Percentiles rank a stretch among this genome's conserved stretches.
Evolutionary conservation across 495 filamentous ascomycete species (phyloP).

Genomic region (Pseudomonodictys pantanalensis): DNA sequence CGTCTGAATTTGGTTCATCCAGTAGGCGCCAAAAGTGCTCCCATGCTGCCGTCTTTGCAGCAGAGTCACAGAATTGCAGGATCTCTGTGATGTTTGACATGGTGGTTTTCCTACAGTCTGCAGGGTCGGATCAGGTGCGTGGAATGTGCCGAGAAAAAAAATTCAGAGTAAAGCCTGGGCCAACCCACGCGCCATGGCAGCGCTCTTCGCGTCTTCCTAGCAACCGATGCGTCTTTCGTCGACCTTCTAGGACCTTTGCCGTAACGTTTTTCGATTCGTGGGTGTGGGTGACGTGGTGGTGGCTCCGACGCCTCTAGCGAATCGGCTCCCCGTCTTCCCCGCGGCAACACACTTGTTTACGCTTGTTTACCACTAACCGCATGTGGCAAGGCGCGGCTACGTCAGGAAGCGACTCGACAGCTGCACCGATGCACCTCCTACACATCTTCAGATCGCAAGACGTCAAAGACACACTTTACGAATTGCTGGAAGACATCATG

Average conservation of each 20-base stretch:
- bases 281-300: conserved; percentile 9
- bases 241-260: neutral
- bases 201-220: neutral
- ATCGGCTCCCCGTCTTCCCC: no score
- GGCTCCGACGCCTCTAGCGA: no score
- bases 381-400: conserved; percentile 4
- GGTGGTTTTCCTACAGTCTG: neutral
- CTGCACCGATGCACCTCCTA: conserved; percentile 44
- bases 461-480: conserved; percentile 24
- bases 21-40: neutral
- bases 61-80: neutral
- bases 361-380: conserved; percentile 21
- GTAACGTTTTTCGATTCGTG: neutral
- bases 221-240: neutral
- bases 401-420: neutral
- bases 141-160: neutral
- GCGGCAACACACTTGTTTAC: no score
- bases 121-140: neutral
- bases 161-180: no score
- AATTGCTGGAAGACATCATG: conserved; percentile 54
- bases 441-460: conserved; percentile 49
- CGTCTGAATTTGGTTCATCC: neutral
- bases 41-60: neutral
- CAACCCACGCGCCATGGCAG: no score
- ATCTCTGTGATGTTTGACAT: neutral